phyloP scores from a whole-genome alignment of 164 flowering plant species.

The Houttuynia cordata region DNA sequence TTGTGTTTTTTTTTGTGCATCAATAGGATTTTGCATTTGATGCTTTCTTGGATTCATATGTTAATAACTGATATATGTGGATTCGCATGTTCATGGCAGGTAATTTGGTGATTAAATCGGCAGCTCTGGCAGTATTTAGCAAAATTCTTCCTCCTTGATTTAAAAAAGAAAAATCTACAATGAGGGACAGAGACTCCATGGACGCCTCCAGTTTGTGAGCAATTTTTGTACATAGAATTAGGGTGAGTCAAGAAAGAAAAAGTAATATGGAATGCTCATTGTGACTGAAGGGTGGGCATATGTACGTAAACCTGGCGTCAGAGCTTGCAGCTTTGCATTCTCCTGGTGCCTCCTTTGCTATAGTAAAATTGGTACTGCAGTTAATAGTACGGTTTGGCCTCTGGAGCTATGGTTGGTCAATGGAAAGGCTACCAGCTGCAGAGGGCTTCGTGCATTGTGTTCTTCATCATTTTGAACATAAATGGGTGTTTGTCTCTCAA shows the following conservation, averaged over 20 bases:
- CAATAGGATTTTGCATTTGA: background rate
- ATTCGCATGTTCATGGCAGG: background rate
- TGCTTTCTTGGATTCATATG: background rate
- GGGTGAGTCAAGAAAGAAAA: no score
- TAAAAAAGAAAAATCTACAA: no score
- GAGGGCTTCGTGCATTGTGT: conserved; percentile 10
- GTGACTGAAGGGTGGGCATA: background rate
- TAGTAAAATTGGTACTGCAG: no score
- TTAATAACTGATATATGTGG: background rate
- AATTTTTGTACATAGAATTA: background rate
- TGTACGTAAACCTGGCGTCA: background rate
- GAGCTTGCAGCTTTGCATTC: background rate
- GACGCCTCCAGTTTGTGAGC: background rate
- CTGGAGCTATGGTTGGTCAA: conserved; percentile 52
- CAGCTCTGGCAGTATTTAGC: background rate
- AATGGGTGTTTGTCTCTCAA: conserved; percentile 36
- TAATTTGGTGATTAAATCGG: background rate
- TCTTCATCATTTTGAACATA: conserved; percentile 21
- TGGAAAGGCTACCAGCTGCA: conserved; percentile 31
- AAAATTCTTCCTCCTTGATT: background rate
- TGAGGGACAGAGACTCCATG: background rate
- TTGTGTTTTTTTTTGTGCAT: no score
- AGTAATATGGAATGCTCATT: no score
- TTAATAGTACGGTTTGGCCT: background rate
- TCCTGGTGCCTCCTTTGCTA: background rate